These are phyloP conservation scores for Conticribra weissflogii DNA, from an alignment of 108 stramenopile species.

Conservation along the genomic window DNA sequence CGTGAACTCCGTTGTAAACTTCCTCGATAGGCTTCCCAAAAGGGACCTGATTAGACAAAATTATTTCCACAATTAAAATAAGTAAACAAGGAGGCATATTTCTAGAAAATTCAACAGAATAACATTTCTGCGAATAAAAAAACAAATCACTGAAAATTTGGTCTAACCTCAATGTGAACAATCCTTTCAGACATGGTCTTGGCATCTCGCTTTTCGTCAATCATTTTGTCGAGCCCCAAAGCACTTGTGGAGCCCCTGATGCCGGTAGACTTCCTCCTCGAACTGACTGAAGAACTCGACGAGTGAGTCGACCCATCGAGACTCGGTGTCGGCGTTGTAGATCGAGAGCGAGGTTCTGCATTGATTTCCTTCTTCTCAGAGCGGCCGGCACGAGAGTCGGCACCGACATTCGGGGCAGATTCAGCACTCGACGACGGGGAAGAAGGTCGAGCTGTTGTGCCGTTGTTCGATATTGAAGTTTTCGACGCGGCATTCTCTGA, in stretches of 20 bases:
- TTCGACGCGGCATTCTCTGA: too few relatives aligned
- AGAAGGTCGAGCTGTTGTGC: too few relatives aligned
- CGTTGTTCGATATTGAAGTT: too few relatives aligned
- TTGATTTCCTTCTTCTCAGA: too few relatives aligned
- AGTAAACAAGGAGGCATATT: too few relatives aligned
- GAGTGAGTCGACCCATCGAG: conserved; percentile 41
- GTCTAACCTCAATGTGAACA: conserved; percentile 52
- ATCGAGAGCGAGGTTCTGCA: conserved; percentile 22
- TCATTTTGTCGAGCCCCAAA: conserved; percentile 53
- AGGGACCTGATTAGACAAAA: too few relatives aligned
- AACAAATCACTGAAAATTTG: neutral
- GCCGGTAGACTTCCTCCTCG: conserved; percentile 5
- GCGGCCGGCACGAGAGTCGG: too few relatives aligned
- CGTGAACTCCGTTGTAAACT: conserved; percentile 86
- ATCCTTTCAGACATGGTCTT: conserved; percentile 50
- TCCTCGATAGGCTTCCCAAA: conserved; percentile 80
- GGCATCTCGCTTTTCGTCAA: conserved; percentile 56
- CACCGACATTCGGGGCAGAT: too few relatives aligned
- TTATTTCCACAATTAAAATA: too few relatives aligned
- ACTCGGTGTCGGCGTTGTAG: conserved; percentile 43
- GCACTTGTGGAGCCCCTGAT: conserved; percentile 35
- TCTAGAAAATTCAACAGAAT: too few relatives aligned
- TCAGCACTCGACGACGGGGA: too few relatives aligned
- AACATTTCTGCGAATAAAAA: too few relatives aligned
- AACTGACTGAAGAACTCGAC: conserved; percentile 8